Evolutionary conservation across 495 filamentous ascomycete genomes (phyloP).

Genomic region (Pseudevernia furfuracea): DNA sequence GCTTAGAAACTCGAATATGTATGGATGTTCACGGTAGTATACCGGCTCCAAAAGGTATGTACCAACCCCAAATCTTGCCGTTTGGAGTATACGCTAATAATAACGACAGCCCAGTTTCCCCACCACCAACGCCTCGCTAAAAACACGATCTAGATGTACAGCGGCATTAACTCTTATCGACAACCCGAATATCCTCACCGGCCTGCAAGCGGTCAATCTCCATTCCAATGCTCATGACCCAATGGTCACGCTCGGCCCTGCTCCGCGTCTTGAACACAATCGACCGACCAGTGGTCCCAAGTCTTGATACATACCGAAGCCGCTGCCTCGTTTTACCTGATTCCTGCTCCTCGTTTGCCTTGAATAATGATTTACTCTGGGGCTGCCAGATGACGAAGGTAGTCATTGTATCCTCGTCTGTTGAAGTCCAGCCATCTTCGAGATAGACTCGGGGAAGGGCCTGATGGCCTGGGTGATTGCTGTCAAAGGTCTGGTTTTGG

Average conservation of each 20-base stretch:
- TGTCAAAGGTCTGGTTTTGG: slow-evolving; percentile 61
- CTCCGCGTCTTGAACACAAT: slow-evolving; percentile 66
- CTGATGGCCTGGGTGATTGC: slow-evolving; percentile 55
- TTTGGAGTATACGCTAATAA: not conserved
- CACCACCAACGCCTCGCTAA: slow-evolving; percentile 29
- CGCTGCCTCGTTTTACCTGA: slow-evolving; percentile 38
- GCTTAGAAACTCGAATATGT: not conserved
- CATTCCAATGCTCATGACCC: slow-evolving; percentile 64
- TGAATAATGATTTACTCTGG: slow-evolving; percentile 51
- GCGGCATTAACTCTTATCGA: slow-evolving; percentile 25
- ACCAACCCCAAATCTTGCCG: not conserved
- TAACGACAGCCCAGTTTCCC: not conserved
- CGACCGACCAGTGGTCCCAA: slow-evolving; percentile 57
- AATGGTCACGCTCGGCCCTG: slow-evolving; percentile 65
- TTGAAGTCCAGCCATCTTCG: slow-evolving; percentile 57
- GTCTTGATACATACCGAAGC: slow-evolving; percentile 44
- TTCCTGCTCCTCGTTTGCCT: slow-evolving; percentile 41
- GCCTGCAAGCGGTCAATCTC: slow-evolving; percentile 64
- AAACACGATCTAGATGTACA: not conserved
- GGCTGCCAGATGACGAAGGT: slow-evolving; percentile 70
- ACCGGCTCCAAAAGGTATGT: not conserved
- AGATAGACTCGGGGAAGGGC: slow-evolving; percentile 59
- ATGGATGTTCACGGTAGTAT: not conserved
- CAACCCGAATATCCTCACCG: slow-evolving; percentile 54
- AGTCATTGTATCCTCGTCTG: slow-evolving; percentile 63